Conservation (phyloP, 2,329 filamentous ascomycete genomes). For the Sphaerulina vaccinii region DNA sequence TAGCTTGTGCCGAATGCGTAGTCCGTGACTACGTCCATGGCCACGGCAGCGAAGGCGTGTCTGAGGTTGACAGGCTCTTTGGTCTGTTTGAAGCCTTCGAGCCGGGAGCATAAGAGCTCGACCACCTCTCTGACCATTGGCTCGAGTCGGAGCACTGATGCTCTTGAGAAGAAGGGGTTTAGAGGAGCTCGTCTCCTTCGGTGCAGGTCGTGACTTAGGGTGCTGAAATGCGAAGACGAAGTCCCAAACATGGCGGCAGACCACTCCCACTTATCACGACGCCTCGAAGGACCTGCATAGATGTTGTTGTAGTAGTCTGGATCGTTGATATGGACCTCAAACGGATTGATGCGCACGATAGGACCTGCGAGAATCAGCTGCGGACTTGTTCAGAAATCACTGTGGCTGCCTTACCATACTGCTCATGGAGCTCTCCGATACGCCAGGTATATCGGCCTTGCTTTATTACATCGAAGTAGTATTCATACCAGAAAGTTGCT, state of each 20-base stretch:
- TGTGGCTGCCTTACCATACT: conserved; percentile 9
- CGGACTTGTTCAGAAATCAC: neutral
- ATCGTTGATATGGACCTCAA: conserved; percentile 45
- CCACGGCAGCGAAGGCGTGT: conserved; percentile 16
- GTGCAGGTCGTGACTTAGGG: conserved; percentile 15
- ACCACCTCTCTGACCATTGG: conserved; percentile 12
- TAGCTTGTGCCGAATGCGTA: conserved; percentile 14
- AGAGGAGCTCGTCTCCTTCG: conserved; percentile 16
- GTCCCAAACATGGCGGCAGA: conserved; percentile 18
- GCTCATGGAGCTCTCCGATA: conserved; percentile 18
- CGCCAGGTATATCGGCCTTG: conserved; percentile 18
- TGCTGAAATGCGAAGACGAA: conserved; percentile 8
- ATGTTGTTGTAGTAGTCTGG: conserved; percentile 36
- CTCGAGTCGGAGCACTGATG: conserved; percentile 14
- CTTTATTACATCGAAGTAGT: conserved; percentile 20
- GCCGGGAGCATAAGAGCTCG: conserved; percentile 9
- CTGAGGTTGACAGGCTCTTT: conserved; percentile 14
- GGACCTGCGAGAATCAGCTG: conserved; percentile 43
- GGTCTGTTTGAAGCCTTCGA: conserved; percentile 11
- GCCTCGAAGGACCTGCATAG: conserved; percentile 25
- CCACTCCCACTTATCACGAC: conserved; percentile 22
- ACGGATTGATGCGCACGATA: conserved; percentile 44
- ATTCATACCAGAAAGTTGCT: conserved; percentile 19
- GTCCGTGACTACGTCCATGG: conserved; percentile 19
- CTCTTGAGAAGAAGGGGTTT: conserved; percentile 18